Evolutionary conservation across 768 basidiomycete genomes (phyloP).

Genomic region (Saitozyma podzolica): DNA sequence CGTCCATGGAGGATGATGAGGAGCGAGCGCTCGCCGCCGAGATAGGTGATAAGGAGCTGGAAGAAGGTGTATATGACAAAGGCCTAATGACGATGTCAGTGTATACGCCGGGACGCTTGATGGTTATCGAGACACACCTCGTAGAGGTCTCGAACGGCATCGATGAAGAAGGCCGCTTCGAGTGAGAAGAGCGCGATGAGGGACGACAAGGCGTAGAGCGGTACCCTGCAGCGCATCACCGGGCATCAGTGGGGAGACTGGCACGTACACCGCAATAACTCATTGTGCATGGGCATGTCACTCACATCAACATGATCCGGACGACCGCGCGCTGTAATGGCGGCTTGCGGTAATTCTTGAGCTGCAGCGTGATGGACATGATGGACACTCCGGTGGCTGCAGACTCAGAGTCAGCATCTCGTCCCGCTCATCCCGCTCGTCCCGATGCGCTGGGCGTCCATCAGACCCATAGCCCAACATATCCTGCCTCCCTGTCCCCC

Average conservation of each 20-base stretch:
- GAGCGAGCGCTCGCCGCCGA: slow-evolving; percentile 87
- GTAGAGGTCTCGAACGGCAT: slow-evolving; percentile 90
- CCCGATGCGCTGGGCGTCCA: too few relatives aligned
- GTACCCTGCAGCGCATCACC: slow-evolving; percentile 54
- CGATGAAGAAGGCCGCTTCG: slow-evolving; percentile 94
- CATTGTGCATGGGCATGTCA: slow-evolving; percentile 36
- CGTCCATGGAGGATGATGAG: slow-evolving; percentile 89
- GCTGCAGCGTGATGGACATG: slow-evolving; percentile 52
- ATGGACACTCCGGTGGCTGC: slow-evolving; percentile 48
- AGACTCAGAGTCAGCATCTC: slow-evolving; percentile 3
- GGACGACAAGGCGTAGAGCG: slow-evolving; percentile 85
- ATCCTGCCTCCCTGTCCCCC: too few relatives aligned
- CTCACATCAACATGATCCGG: slow-evolving; percentile 90
- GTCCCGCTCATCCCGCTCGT: too few relatives aligned
- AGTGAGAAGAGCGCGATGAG: slow-evolving; percentile 90
- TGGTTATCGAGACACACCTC: slow-evolving; percentile 69
- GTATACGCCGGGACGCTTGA: not conserved
- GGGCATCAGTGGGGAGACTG: not conserved
- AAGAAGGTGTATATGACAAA: slow-evolving; percentile 54
- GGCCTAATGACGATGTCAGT: slow-evolving; percentile 31
- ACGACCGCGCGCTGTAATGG: slow-evolving; percentile 72
- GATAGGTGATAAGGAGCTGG: slow-evolving; percentile 47
- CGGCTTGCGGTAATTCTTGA: slow-evolving; percentile 52
- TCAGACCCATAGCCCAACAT: too few relatives aligned
- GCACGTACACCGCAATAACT: not conserved